These are phyloP conservation scores for Tolypocladium album DNA, from an alignment of 2,329 filamentous ascomycete species.

Conservation along the genomic window DNA sequence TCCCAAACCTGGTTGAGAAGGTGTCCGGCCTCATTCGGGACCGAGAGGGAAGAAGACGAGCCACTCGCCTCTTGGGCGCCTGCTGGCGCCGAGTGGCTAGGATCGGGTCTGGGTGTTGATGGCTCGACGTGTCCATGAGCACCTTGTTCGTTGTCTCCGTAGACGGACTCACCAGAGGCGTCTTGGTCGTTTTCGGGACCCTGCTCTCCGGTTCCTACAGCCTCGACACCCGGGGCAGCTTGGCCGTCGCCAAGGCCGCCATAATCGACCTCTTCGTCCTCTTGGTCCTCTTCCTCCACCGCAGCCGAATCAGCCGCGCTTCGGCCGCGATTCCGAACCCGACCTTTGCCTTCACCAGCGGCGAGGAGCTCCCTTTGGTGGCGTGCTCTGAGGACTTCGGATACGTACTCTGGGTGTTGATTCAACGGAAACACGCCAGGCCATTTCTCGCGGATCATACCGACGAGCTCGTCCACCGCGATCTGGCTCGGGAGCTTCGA, in stretches of 20 bases:
- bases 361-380: background rate
- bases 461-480: background rate
- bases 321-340: background rate
- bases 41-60: background rate
- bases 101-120: background rate
- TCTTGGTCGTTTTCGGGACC: slow-evolving; percentile 5
- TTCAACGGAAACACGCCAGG: background rate
- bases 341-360: background rate
- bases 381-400: background rate
- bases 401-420: background rate
- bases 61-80: background rate
- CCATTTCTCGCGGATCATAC: background rate
- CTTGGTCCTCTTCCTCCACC: background rate
- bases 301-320: background rate
- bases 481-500: background rate
- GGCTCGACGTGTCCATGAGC: background rate
- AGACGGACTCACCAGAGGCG: slow-evolving; percentile 1
- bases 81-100: background rate
- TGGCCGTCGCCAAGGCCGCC: slow-evolving; percentile 11
- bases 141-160: background rate
- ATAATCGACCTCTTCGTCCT: background rate
- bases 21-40: background rate
- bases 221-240: background rate
- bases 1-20: background rate
- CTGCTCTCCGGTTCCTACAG: background rate